These are phyloP conservation scores for Taphrina pruni DNA, from an alignment of 1,139 yeast species.

Conservation along the genomic window DNA sequence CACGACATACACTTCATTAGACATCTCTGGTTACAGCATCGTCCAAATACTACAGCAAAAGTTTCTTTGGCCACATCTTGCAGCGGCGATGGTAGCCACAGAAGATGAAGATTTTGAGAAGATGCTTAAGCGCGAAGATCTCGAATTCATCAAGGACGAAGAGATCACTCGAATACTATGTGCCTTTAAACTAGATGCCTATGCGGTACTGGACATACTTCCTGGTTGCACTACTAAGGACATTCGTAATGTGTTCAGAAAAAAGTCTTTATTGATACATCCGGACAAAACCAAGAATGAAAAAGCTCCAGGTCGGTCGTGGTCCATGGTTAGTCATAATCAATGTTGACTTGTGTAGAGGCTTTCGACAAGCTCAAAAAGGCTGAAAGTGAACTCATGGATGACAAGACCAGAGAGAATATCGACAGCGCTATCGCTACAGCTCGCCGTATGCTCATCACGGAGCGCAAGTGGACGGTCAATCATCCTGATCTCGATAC, in stretches of 20 bases:
- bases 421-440: slow-evolving; percentile 57
- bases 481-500: slow-evolving; percentile 54
- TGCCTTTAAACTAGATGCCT: slow-evolving; percentile 61
- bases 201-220: slow-evolving; percentile 62
- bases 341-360: slow-evolving; percentile 51
- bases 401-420: slow-evolving; percentile 50
- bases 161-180: slow-evolving; percentile 64
- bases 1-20: background rate
- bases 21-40: background rate
- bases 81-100: slow-evolving; percentile 5
- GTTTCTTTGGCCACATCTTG: too few species aligned
- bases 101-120: slow-evolving; percentile 30
- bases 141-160: slow-evolving; percentile 53
- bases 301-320: slow-evolving; percentile 30
- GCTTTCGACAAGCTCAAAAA: slow-evolving; percentile 63
- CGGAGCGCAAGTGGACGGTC: slow-evolving; percentile 56
- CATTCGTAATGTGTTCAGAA: slow-evolving; percentile 61
- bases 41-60: background rate
- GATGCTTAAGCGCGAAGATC: slow-evolving; percentile 36
- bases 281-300: slow-evolving; percentile 67
- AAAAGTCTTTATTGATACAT: slow-evolving; percentile 68
- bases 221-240: slow-evolving; percentile 56
- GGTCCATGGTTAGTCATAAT: background rate
- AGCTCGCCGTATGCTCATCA: slow-evolving; percentile 55
- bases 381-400: slow-evolving; percentile 53